A percentile compares a stretch with the other conserved stretches of the same genome.
Conservation (phyloP, 2,329 filamentous ascomycete species). For the Talaromyces sp. region DNA sequence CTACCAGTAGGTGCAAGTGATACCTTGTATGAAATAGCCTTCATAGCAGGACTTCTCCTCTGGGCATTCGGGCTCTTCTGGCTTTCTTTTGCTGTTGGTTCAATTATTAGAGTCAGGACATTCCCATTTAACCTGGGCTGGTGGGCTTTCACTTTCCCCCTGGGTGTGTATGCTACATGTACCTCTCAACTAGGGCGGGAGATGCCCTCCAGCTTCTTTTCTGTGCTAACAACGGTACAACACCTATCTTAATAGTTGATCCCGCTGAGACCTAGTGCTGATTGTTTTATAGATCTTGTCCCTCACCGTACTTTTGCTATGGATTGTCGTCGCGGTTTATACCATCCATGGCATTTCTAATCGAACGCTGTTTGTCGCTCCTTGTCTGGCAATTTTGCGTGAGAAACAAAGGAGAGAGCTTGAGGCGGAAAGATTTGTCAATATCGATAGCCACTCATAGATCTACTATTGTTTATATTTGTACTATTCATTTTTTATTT, state of each 20-base stretch:
- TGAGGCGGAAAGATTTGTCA: not conserved
- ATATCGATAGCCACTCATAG: not conserved
- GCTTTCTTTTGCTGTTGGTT: slow-evolving; percentile 41
- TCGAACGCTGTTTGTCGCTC: slow-evolving; percentile 55
- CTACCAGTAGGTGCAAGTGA: slow-evolving; percentile 33
- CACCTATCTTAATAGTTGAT: not conserved
- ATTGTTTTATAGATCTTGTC: slow-evolving; percentile 36
- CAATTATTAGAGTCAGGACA: slow-evolving; percentile 32
- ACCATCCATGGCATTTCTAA: slow-evolving; percentile 51
- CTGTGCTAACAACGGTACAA: slow-evolving; percentile 52
- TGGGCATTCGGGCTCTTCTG: slow-evolving; percentile 44
- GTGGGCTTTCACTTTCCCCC: slow-evolving; percentile 62
- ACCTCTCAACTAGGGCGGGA: slow-evolving; percentile 48
- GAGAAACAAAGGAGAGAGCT: slow-evolving; percentile 11
- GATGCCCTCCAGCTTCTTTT: slow-evolving; percentile 57
- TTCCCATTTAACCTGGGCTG: slow-evolving; percentile 64
- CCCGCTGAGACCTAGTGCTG: not conserved
- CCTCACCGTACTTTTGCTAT: slow-evolving; percentile 53
- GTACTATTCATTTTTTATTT: not conserved
- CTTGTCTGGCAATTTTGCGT: slow-evolving; percentile 48
- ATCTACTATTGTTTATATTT: not conserved
- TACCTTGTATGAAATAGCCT: slow-evolving; percentile 37
- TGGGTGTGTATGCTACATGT: slow-evolving; percentile 56
- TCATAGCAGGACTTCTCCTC: slow-evolving; percentile 37
- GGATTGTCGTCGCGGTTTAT: slow-evolving; percentile 54